Base-by-base conservation (phyloP, 106 monocot species). In the Iris macrosiphon region DNA sequence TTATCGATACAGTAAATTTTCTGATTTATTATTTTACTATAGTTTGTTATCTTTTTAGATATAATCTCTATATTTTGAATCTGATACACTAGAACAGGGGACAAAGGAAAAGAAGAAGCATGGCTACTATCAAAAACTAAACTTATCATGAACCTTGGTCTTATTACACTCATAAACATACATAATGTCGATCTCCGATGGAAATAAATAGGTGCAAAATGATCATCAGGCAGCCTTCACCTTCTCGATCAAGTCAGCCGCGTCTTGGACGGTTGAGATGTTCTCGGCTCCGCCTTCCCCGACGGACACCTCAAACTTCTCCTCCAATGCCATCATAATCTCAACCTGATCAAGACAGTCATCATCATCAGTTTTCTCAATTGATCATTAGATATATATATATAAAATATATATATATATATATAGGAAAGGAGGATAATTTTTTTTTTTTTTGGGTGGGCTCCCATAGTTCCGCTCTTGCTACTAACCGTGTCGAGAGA, bases 311-410 rank as follows among this genome's bases (percentile, higher is more conserved):
- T 15, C 52, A 37, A 64, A 64, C 53, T 22, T 41, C 52, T 64
- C 64, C 41, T 64, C 64, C 41, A 64, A 16, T 29, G 64, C 42
- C 64, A 64, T 64, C 64, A 64, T 42, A 44, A 64, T 64, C 64
- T 64, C 64, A 28, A 64, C 64, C 64, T 64, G 10, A n/a, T n/a
- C n/a, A 16, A 19, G 12, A 41, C 25, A 38, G 2, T 13, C 9
- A 24, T 15, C n/a, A n/a, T n/a, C n/a, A n/a, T n/a, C n/a, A 18
- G 10, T 26, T 26, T 49, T 12, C 5, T 20, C 45, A 45, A 45
- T 20, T 44, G 43, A 17, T 19, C 5, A 44, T 2, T 44, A 4
- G 43, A 5, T 4, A 44, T 19, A 18, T n/a, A 16, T 7, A 44
- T 44, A 3, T 44, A 44, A 44, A 44, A 7, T 19, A 18, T n/a